Evolutionary conservation across 495 filamentous ascomycete species (phyloP).

Genomic region (Hypoxylon perforatum): DNA sequence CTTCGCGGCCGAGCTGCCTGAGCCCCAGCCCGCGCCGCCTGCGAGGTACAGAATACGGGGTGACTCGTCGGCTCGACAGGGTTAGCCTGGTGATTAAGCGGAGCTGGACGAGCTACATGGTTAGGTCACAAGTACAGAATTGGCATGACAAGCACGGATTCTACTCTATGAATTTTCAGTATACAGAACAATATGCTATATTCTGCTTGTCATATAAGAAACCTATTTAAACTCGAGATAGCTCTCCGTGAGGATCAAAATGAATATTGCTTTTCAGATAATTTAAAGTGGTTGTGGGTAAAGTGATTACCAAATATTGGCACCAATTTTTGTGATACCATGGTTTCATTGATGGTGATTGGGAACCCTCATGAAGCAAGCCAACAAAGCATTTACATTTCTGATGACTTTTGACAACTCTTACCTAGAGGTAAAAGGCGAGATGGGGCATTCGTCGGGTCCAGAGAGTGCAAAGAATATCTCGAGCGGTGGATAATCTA

Average conservation of each 20-base stretch:
- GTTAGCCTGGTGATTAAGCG: background rate
- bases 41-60: constrained; percentile 15
- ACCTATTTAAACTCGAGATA: background rate
- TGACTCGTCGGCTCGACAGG: constrained; percentile 5
- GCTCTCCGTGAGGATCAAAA: background rate
- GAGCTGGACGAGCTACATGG: background rate
- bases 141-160: background rate
- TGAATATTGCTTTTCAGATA: background rate
- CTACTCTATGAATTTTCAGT: no score
- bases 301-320: no score
- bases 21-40: background rate
- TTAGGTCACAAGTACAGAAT: background rate
- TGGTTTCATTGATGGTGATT: no score
- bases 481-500: constrained; percentile 10
- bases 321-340: no score
- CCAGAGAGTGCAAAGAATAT: constrained; percentile 18
- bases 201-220: background rate
- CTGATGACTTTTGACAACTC: background rate
- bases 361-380: no score
- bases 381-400: background rate
- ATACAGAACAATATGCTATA: no score
- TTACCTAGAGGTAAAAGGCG: background rate
- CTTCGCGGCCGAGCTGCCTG: background rate
- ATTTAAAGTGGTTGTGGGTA: no score
- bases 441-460: background rate